Percentiles rank a stretch among this genome's conserved stretches.
Evolutionary conservation across 306 rosid genomes (phyloP).

Genomic region (Comarum palustre): DNA sequence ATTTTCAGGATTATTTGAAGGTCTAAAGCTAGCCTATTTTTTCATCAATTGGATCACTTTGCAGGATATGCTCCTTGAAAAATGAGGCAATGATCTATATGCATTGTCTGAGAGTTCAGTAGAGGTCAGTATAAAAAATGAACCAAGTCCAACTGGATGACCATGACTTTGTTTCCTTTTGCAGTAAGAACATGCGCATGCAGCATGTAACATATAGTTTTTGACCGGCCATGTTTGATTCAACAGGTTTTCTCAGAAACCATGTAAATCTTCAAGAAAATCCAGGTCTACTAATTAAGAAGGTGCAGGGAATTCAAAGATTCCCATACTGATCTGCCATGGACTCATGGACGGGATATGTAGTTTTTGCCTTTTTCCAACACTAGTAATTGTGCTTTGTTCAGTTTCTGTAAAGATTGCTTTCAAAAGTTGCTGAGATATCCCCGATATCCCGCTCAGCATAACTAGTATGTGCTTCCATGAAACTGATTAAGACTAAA

Average conservation of each 20-base stretch:
- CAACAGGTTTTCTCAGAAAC: neutral
- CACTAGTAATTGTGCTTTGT: constrained; percentile 12
- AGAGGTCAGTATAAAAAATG: constrained; percentile 9
- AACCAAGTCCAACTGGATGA: neutral
- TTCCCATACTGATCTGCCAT: neutral
- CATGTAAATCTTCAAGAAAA: constrained; percentile 10
- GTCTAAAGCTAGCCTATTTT: neutral
- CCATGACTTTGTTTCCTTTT: constrained; percentile 7
- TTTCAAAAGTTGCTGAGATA: constrained; percentile 30
- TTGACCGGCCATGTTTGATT: neutral
- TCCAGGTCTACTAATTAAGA: neutral
- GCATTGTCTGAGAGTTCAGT: neutral
- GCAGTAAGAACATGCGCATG: neutral
- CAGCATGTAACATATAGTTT: neutral
- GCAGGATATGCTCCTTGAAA: constrained; percentile 31
- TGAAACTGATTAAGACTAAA: neutral
- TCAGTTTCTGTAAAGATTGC: constrained; percentile 14
- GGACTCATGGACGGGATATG: neutral
- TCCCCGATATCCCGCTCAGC: constrained; percentile 47
- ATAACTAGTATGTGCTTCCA: neutral
- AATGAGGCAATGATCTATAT: neutral
- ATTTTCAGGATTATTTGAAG: neutral
- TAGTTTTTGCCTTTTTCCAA: constrained; percentile 10
- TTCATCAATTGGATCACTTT: constrained; percentile 11
- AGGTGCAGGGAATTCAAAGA: constrained; percentile 11